Percentiles rank a stretch among this genome's conserved stretches.
Conservation (phyloP, 2,329 filamentous ascomycete species). For the Penicillium sp. region DNA sequence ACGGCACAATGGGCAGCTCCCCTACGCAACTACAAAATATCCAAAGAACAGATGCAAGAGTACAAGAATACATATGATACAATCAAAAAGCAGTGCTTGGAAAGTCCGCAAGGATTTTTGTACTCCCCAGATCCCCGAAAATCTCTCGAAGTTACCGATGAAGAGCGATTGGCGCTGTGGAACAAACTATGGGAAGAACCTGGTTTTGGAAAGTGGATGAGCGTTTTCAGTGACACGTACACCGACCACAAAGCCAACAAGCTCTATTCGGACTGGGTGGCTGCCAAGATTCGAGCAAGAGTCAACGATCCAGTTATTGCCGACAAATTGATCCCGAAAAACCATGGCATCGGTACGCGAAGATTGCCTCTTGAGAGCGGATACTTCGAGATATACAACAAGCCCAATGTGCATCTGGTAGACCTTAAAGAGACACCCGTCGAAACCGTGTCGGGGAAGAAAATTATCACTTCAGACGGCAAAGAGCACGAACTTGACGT, state of each 20-base stretch:
- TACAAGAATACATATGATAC: slow-evolving; percentile 14
- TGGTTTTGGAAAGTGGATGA: slow-evolving; percentile 37
- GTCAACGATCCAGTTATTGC: slow-evolving; percentile 31
- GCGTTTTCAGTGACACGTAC: slow-evolving; percentile 34
- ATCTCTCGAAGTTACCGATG: neutral
- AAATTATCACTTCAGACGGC: slow-evolving; percentile 38
- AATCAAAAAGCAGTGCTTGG: slow-evolving; percentile 11
- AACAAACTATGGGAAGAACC: slow-evolving; percentile 11
- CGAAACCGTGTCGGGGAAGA: slow-evolving; percentile 27
- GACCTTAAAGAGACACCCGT: slow-evolving; percentile 24
- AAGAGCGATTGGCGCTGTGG: slow-evolving; percentile 15
- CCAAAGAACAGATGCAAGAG: neutral
- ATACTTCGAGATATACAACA: slow-evolving; percentile 31
- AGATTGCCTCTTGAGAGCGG: slow-evolving; percentile 19
- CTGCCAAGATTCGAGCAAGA: slow-evolving; percentile 27
- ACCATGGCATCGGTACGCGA: slow-evolving; percentile 16
- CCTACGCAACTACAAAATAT: slow-evolving; percentile 17
- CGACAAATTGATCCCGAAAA: slow-evolving; percentile 20
- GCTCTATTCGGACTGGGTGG: slow-evolving; percentile 35
- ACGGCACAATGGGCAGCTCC: slow-evolving; percentile 25
- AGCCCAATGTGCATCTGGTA: slow-evolving; percentile 43
- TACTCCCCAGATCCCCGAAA: neutral
- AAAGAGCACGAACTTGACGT: slow-evolving; percentile 38
- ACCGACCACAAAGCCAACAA: slow-evolving; percentile 36
- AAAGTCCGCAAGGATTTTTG: slow-evolving; percentile 7